A percentile compares a stretch with the other conserved stretches of the same genome.
Conservation (phyloP, 164 flowering plant genomes). For the Protea cynaroides region DNA sequence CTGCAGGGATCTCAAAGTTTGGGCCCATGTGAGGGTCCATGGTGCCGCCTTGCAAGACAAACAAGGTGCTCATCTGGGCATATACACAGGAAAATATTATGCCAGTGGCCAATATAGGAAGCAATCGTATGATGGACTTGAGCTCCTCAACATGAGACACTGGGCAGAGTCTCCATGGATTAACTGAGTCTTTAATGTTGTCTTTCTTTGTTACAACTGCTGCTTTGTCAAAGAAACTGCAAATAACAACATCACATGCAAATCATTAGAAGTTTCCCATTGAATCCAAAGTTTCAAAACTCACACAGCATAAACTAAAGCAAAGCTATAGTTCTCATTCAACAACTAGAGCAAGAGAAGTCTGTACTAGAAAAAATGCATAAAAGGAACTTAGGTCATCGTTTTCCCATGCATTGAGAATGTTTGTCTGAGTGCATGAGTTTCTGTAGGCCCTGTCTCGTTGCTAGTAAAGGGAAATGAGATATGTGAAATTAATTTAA, state of each 20-base stretch:
- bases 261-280: neutral
- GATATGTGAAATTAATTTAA: too few relatives aligned
- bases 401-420: too few relatives aligned
- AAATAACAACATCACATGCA: neutral
- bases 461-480: too few relatives aligned
- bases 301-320: neutral
- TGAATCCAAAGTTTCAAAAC: neutral
- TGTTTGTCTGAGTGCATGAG: too few relatives aligned
- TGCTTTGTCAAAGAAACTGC: conserved; percentile 76
- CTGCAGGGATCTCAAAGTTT: conserved; percentile 44
- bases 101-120: conserved; percentile 65
- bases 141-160: conserved; percentile 74
- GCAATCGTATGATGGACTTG: conserved; percentile 48
- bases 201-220: conserved; percentile 44
- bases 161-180: conserved; percentile 66
- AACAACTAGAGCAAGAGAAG: too few relatives aligned
- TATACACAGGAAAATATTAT: conserved; percentile 52
- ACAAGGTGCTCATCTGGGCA: conserved; percentile 52
- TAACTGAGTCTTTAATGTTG: conserved; percentile 22
- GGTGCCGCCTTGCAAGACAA: conserved; percentile 47
- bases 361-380: neutral
- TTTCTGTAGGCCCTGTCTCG: too few relatives aligned
- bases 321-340: neutral
- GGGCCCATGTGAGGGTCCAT: conserved; percentile 46
- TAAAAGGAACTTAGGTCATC: neutral